phyloP scores from a whole-genome alignment of 257 asterid genomes.

The Echium plantagineum region DNA sequence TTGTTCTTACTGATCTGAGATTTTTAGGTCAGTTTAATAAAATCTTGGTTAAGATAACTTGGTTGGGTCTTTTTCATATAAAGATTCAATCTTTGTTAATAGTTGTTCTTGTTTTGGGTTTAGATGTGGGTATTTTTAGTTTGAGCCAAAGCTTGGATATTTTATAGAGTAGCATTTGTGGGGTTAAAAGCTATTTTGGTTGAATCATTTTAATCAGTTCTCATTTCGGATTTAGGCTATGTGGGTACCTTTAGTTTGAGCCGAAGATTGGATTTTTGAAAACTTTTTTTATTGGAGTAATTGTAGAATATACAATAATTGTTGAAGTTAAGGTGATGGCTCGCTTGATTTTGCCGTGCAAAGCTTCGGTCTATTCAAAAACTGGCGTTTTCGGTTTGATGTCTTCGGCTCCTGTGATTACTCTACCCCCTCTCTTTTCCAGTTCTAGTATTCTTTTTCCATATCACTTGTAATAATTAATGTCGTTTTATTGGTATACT shows the following conservation, averaged over 20 bases:
- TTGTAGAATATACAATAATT: conserved; percentile 6
- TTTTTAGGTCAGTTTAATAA: conserved; percentile 11
- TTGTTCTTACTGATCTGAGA: conserved; percentile 7
- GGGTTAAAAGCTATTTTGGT: neutral
- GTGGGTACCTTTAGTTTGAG: neutral
- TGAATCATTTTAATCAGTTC: neutral
- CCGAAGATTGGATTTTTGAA: neutral
- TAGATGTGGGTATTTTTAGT: conserved; percentile 1
- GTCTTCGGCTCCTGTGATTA: conserved; percentile 69
- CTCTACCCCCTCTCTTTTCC: conserved; percentile 19
- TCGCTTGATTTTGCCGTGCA: conserved; percentile 73
- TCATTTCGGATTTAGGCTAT: neutral
- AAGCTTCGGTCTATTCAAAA: conserved; percentile 65
- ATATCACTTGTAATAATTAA: neutral
- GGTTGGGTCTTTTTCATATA: conserved; percentile 1
- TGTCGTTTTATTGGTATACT: neutral
- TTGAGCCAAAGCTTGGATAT: neutral
- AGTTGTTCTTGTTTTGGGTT: neutral
- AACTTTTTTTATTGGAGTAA: conserved; percentile 3
- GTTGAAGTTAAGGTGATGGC: conserved; percentile 49
- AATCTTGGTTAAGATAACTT: neutral
- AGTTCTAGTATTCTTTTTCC: neutral
- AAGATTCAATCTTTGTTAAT: no score
- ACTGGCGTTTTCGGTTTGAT: conserved; percentile 76
- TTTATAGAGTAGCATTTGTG: neutral